Conservation (phyloP, 1,284 basidiomycete species). For the Ustilago trichophora region DNA sequence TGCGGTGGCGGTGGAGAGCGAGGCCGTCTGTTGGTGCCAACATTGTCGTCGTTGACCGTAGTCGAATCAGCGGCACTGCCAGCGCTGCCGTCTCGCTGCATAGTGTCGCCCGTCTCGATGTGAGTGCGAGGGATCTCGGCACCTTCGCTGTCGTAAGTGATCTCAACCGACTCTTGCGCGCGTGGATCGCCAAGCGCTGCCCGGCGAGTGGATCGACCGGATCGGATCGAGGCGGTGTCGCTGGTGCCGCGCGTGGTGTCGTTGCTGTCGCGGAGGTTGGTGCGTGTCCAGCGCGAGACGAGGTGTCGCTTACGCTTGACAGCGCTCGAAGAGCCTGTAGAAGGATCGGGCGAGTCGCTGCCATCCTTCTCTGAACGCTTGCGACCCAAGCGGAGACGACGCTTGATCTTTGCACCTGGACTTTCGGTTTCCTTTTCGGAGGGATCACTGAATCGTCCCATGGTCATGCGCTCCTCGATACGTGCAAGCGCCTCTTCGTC, state of each 20-base stretch:
- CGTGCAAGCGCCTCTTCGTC: conserved; percentile 48
- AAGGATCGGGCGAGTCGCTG: conserved; percentile 32
- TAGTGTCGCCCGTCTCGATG: background rate
- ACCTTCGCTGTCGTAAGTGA: conserved; percentile 27
- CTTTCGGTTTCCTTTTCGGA: conserved; percentile 16
- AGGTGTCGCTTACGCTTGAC: conserved; percentile 27
- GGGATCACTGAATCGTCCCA: conserved; percentile 21
- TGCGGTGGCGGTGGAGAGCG: conserved; percentile 43
- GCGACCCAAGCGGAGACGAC: conserved; percentile 17
- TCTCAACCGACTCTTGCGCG: conserved; percentile 21
- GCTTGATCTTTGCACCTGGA: too few relatives aligned
- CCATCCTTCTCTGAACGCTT: conserved; percentile 26
- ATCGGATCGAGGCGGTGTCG: conserved; percentile 34
- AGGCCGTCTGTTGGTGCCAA: background rate
- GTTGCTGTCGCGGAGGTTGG: conserved; percentile 21
- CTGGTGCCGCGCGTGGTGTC: conserved; percentile 22
- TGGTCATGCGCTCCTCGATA: conserved; percentile 44
- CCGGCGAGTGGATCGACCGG: conserved; percentile 17
- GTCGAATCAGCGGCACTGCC: conserved; percentile 1
- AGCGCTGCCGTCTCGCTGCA: background rate
- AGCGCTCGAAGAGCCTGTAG: conserved; percentile 40
- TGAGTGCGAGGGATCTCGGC: background rate
- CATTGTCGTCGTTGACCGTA: background rate
- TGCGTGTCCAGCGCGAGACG: conserved; percentile 38
- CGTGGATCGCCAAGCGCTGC: conserved; percentile 19